These are phyloP conservation scores for Cryptosporidium tyzzeri DNA, from an alignment of 169 alveolate species.

Conservation along the genomic window DNA sequence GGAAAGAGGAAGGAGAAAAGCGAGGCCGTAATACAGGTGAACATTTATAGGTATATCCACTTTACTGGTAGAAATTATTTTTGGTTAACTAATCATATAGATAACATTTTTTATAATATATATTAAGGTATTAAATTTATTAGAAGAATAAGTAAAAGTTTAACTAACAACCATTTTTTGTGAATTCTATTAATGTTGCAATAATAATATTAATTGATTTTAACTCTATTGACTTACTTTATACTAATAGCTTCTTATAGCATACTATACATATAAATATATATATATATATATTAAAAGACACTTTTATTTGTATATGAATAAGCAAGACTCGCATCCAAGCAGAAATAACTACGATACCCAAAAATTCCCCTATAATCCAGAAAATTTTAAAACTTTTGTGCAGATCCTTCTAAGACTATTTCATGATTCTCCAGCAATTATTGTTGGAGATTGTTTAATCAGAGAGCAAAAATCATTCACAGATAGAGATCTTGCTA, in stretches of 20 bases:
- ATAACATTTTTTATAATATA: too few species aligned
- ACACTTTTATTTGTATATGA: conserved; percentile 9
- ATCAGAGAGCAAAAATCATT: conserved; percentile 64
- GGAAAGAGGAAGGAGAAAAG: background rate
- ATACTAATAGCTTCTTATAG: background rate
- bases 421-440: conserved; percentile 68
- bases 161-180: background rate
- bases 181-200: background rate
- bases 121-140: background rate
- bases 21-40: background rate
- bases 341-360: conserved; percentile 20
- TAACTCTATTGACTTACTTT: background rate
- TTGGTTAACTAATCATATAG: background rate
- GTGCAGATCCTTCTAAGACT: conserved; percentile 52
- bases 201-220: too few species aligned
- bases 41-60: background rate
- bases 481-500: conserved; percentile 68
- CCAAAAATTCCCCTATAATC: conserved; percentile 56
- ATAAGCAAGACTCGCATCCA: conserved; percentile 22
- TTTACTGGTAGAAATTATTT: background rate
- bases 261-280: too few species aligned
- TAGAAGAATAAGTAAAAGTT: background rate
- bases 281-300: too few species aligned
- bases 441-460: conserved; percentile 66
- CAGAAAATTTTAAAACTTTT: conserved; percentile 56